Conservation (phyloP, 768 basidiomycete genomes). For the Tricholoma terreum region DNA sequence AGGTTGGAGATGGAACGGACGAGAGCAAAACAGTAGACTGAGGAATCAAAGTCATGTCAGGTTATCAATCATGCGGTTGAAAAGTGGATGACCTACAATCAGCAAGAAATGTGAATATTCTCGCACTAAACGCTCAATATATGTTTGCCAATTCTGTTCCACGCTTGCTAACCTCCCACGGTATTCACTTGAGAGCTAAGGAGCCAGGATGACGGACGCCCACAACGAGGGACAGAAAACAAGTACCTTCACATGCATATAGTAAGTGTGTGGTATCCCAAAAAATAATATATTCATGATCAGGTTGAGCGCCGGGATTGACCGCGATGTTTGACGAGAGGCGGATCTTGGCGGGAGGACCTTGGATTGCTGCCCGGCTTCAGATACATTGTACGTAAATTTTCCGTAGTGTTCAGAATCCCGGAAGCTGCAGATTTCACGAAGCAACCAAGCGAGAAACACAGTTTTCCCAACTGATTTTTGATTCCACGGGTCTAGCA, state of each 20-base stretch:
- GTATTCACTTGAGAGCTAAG: slow-evolving; percentile 41
- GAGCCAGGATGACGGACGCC: not conserved
- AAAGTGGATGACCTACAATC: slow-evolving; percentile 36
- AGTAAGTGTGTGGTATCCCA: slow-evolving; percentile 50
- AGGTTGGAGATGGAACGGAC: slow-evolving; percentile 27
- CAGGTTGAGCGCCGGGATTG: slow-evolving; percentile 31
- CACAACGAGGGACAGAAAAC: not conserved
- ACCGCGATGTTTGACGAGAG: slow-evolving; percentile 16
- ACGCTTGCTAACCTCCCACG: slow-evolving; percentile 46
- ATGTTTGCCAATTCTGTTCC: slow-evolving; percentile 48
- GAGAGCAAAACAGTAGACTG: slow-evolving; percentile 55
- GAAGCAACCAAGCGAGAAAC: slow-evolving; percentile 49
- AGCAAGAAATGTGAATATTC: slow-evolving; percentile 58
- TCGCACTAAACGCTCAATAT: slow-evolving; percentile 47
- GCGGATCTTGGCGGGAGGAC: slow-evolving; percentile 9
- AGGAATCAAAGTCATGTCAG: not conserved
- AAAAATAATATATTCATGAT: slow-evolving; percentile 46
- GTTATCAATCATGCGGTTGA: not conserved
- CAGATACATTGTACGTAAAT: slow-evolving; percentile 33
- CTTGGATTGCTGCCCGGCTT: slow-evolving; percentile 17
- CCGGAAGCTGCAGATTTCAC: slow-evolving; percentile 49
- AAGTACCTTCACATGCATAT: slow-evolving; percentile 42
- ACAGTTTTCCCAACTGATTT: slow-evolving; percentile 39
- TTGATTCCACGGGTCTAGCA: slow-evolving; percentile 30
- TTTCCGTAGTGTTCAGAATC: slow-evolving; percentile 44